Evolutionary conservation across 257 asterid genomes (phyloP), one percentile per base, ranked within the genome.

Genomic region (Avicennia marina): DNA sequence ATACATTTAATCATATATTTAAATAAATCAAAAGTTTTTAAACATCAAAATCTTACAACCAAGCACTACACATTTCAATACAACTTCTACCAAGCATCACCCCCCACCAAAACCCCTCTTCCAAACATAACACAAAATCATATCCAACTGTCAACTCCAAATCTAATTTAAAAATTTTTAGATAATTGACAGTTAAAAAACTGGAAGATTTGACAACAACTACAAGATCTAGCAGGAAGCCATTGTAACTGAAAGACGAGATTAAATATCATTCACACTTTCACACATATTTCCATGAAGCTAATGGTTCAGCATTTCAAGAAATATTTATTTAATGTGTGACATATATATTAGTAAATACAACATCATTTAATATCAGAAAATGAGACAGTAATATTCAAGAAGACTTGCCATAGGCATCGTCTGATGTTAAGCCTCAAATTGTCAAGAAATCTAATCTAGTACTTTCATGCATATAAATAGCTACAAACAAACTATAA

Each of bases 181-280:
- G 46, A 53, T 41, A 25, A 46, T 38, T 17, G 42, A 13, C 51
- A 11, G 7, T 13, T 50, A 19, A 61, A 69, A 40, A 45, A 27
- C 3, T 19, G 40, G 27, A 42, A 34, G 21, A 62, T 12, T 13
- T 29, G 17, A n/a, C 58, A 50, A 55, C 36, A 62, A 38, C 39
- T 51, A 59, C 46, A 50, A 54, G 33, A 46, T 44, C 49, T 49
- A 47, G 38, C 39, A 26, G 58, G 55, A 42, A 52, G 46, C 54
- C 11, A 18, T 48, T 43, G 48, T 59, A 40, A 19, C 54, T 26
- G 53, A 12, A 59, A 40, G 7, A 38, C 11, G 49, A 41, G 25
- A 57, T 66, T 52, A 29, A 29, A 29, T 11, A 42, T 29, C 57
- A 16, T 15, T 15, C 53, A 11, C n/a, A n/a, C n/a, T n/a, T 32